Base-by-base conservation (phyloP, 345 rosid genomes). In the Dovyalis caffra region DNA sequence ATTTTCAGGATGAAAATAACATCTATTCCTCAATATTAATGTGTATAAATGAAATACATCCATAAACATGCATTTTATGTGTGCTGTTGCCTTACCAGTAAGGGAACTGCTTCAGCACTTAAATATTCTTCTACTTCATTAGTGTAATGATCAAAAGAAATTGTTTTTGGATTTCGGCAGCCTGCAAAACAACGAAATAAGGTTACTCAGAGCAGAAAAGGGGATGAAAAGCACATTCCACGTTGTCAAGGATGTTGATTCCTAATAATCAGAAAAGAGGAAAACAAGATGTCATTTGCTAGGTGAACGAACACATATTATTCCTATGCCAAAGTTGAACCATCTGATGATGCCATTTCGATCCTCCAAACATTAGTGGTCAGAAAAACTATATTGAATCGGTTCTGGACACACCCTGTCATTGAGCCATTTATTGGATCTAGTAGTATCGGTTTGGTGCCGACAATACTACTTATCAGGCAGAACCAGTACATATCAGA, bases 131-230 rank as follows among this genome's bases (percentile, higher is more conserved):
- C 78, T 37, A 29, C 78, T 75, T 78, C 89, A 79, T 75, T 78
- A 21, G 49, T 61, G 35, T 77, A 68, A 33, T 65, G 83, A 7
- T 78, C 76, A 76, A 85, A 76, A 25, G 91, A 90, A 35, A 84
- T 28, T 64, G 90, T 90, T 68, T 77, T 76, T 0, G 94, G 91
- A 77, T 81, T 72, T 71, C 78, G 66, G 40, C 72, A 86, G 70
- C 91, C 94, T 90, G 74, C 76, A 81, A 35, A 57, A 63, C 3
- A 64, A 12, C 47, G 47, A 40, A 57, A 11, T 5, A 70, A 68
- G 40, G 43, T 69, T 33, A 15, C 10, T 65, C 35, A 62, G 72
- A 16, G 49, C 35, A 56, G 5, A 23, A 45, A 37, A 56, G 11
- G 61, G 64, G 58, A 23, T 9, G 62, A 62, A 32, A 29, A 23